Conservation (phyloP, 2,329 filamentous ascomycete species). For the Diaporthe humulicola region DNA sequence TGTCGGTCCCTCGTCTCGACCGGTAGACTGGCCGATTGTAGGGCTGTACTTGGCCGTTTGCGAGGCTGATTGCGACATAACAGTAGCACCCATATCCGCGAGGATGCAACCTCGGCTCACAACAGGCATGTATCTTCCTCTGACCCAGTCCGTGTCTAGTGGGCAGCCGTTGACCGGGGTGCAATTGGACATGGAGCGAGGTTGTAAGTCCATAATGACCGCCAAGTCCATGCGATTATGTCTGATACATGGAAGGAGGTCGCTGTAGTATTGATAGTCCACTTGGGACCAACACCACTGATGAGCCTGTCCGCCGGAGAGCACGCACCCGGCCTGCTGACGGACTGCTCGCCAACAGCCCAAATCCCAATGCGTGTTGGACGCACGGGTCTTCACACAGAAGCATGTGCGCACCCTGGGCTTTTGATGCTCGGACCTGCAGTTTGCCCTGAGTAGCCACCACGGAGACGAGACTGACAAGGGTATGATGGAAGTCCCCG, state of each 20-base stretch:
- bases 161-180: constrained; percentile 5
- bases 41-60: neutral
- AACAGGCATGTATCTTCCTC: neutral
- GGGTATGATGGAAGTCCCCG: neutral
- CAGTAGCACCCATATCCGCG: neutral
- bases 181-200: constrained; percentile 13
- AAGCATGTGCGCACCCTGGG: neutral
- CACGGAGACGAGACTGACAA: neutral
- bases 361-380: neutral
- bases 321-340: neutral
- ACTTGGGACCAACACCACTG: neutral
- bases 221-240: constrained; percentile 1
- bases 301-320: neutral
- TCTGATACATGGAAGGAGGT: neutral
- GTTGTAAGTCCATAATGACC: neutral
- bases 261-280: neutral
- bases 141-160: neutral
- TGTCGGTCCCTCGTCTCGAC: neutral
- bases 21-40: neutral
- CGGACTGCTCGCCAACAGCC: neutral
- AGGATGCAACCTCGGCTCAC: neutral
- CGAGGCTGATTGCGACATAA: constrained; percentile 4
- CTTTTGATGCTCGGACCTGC: neutral
- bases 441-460: neutral
- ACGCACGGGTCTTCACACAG: neutral